Conservation (phyloP, 352 stramenopile genomes). For the Nothophytophthora sp. region DNA sequence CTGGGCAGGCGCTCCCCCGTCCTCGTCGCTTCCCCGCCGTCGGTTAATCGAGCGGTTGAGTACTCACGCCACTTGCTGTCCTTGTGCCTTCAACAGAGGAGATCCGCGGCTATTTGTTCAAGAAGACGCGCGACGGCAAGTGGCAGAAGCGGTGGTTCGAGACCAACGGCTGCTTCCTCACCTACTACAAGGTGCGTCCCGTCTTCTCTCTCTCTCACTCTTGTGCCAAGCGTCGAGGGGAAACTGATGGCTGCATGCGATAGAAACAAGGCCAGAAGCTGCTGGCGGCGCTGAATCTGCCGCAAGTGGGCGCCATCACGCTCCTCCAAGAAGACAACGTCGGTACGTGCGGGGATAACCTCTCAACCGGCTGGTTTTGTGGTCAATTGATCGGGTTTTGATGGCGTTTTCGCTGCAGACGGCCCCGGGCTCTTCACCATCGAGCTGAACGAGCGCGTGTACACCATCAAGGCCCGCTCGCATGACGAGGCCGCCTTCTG, state of each 20-base stretch:
- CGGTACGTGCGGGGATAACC: slow-evolving; percentile 28
- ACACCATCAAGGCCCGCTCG: slow-evolving; percentile 89
- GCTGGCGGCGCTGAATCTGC: slow-evolving; percentile 91
- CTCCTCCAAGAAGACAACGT: slow-evolving; percentile 71
- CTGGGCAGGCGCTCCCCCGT: not conserved
- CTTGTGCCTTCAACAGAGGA: not conserved
- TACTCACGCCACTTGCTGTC: not conserved
- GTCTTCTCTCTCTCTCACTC: slow-evolving; percentile 18
- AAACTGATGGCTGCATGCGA: not conserved
- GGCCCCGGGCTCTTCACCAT: slow-evolving; percentile 88
- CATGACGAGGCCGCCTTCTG: slow-evolving; percentile 87
- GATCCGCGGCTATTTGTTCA: slow-evolving; percentile 86
- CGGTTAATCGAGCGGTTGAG: slow-evolving; percentile 2
- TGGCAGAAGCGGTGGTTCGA: slow-evolving; percentile 99
- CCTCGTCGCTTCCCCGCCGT: not conserved
- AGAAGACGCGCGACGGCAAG: slow-evolving; percentile 93
- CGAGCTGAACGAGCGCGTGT: slow-evolving; percentile 89
- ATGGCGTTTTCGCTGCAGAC: slow-evolving; percentile 38
- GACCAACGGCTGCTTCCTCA: slow-evolving; percentile 98
- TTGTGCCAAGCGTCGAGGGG: not conserved
- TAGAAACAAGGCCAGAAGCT: slow-evolving; percentile 95
- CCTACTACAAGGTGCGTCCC: slow-evolving; percentile 96
- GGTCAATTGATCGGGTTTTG: not conserved
- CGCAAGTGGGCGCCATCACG: slow-evolving; percentile 89
- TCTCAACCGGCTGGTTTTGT: not conserved